Percentiles rank a stretch among this genome's conserved stretches.
phyloP scores from a whole-genome alignment of 2,329 filamentous ascomycete species.

The Botrytis fabae region DNA sequence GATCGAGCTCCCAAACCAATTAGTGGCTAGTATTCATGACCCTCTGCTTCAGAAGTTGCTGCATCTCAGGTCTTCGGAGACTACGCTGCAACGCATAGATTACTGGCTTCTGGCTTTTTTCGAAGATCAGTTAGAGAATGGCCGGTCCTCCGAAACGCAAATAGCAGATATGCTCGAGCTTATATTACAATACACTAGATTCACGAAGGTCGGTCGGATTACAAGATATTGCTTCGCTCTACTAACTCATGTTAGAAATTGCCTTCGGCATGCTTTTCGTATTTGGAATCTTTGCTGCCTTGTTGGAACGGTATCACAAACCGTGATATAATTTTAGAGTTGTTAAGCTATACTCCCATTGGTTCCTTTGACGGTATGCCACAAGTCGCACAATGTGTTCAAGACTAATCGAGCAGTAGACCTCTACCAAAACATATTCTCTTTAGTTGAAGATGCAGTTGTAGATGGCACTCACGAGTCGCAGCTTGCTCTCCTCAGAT shows the following conservation, averaged over 20 bases:
- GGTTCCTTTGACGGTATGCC: conserved; percentile 55
- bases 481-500: conserved; percentile 60
- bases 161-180: conserved; percentile 57
- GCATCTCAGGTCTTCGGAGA: conserved; percentile 59
- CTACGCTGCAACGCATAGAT: conserved; percentile 53
- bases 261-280: conserved; percentile 47
- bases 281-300: conserved; percentile 53
- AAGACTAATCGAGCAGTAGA: conserved; percentile 44
- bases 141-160: conserved; percentile 50
- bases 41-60: conserved; percentile 77
- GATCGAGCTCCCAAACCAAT: conserved; percentile 78
- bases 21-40: conserved; percentile 74
- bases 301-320: conserved; percentile 63
- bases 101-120: conserved; percentile 60
- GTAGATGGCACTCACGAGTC: conserved; percentile 52
- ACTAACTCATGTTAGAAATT: conserved; percentile 37
- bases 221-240: conserved; percentile 17
- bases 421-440: conserved; percentile 51
- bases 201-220: conserved; percentile 51
- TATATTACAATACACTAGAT: conserved; percentile 56
- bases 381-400: too few relatives aligned
- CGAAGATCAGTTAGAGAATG: conserved; percentile 53
- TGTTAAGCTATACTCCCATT: conserved; percentile 58
- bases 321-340: conserved; percentile 54
- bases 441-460: conserved; percentile 53